These are phyloP conservation scores for Coniferiporia weirii DNA, from an alignment of 1,284 basidiomycete species.

Conservation along the genomic window DNA sequence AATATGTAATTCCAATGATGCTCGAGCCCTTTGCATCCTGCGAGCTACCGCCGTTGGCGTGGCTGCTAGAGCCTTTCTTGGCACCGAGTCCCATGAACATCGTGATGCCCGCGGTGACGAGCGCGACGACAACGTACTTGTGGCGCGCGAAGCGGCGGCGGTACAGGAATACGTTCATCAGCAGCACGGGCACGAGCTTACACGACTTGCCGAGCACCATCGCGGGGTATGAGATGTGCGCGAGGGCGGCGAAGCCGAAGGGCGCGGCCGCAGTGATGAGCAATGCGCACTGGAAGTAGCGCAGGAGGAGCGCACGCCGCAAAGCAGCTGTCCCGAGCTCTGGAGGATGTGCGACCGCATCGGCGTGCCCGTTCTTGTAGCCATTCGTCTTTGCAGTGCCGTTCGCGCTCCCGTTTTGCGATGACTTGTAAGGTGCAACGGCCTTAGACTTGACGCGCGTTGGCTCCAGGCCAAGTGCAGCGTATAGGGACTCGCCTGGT, in stretches of 20 bases:
- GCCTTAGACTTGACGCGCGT: constrained; percentile 18
- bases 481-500: constrained; percentile 42
- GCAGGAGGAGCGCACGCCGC: constrained; percentile 52
- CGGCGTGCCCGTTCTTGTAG: constrained; percentile 20
- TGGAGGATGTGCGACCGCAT: constrained; percentile 24
- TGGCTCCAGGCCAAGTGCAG: constrained; percentile 52
- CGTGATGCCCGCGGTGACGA: constrained; percentile 92
- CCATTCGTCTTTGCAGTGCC: constrained; percentile 18
- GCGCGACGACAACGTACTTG: constrained; percentile 90
- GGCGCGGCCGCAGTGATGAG: constrained; percentile 91
- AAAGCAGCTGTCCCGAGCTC: constrained; percentile 27
- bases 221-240: constrained; percentile 96
- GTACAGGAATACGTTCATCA: constrained; percentile 91
- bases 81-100: constrained; percentile 90
- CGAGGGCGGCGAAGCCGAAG: constrained; percentile 91
- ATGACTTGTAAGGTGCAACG: constrained; percentile 7
- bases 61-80: constrained; percentile 45
- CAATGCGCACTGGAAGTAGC: constrained; percentile 79
- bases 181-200: constrained; percentile 94
- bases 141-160: constrained; percentile 85
- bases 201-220: constrained; percentile 99
- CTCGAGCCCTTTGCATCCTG: constrained; percentile 37
- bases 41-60: constrained; percentile 28
- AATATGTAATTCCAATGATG: constrained; percentile 63
- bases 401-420: not conserved